A percentile compares a stretch with the other conserved stretches of the same genome.
Evolutionary conservation across 2,329 filamentous ascomycete genomes (phyloP).

Genomic region (Diplodia sapinea): DNA sequence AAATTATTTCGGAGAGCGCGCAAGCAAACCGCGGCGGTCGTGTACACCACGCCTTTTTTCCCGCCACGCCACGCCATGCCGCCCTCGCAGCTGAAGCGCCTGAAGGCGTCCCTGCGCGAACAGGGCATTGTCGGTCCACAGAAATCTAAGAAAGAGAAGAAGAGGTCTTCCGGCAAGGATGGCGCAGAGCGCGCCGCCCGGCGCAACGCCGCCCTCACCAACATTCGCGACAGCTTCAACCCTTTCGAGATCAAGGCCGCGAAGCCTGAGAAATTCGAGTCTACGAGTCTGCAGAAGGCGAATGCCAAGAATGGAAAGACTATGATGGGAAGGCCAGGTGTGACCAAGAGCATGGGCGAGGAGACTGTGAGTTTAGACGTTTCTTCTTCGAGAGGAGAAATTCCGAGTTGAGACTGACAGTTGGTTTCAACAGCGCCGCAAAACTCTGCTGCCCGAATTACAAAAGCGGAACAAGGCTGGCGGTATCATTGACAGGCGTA

Average conservation of each 20-base stretch:
- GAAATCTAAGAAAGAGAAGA: constrained; percentile 93
- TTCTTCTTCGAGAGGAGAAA: no score
- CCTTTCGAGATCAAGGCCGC: constrained; percentile 91
- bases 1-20: constrained; percentile 12
- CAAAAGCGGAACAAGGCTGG: constrained; percentile 88
- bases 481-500: constrained; percentile 88
- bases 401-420: constrained; percentile 3
- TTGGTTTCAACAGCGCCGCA: constrained; percentile 63
- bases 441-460: constrained; percentile 88
- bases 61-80: constrained; percentile 66
- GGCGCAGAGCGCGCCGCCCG: constrained; percentile 76
- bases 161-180: constrained; percentile 69
- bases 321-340: constrained; percentile 75
- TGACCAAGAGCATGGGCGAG: constrained; percentile 85
- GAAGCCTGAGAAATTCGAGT: constrained; percentile 82
- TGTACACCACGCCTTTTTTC: not conserved
- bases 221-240: constrained; percentile 95
- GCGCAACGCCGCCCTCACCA: constrained; percentile 76
- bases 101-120: constrained; percentile 88
- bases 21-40: not conserved
- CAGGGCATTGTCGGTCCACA: constrained; percentile 90
- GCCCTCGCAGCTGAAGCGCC: constrained; percentile 92
- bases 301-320: constrained; percentile 60
- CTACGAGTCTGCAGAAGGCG: constrained; percentile 68
- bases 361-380: constrained; percentile 66